A percentile compares a stretch with the other conserved stretches of the same genome.
phyloP scores from a whole-genome alignment of 495 filamentous ascomycete species.

The Aspergillus funiculosus region DNA sequence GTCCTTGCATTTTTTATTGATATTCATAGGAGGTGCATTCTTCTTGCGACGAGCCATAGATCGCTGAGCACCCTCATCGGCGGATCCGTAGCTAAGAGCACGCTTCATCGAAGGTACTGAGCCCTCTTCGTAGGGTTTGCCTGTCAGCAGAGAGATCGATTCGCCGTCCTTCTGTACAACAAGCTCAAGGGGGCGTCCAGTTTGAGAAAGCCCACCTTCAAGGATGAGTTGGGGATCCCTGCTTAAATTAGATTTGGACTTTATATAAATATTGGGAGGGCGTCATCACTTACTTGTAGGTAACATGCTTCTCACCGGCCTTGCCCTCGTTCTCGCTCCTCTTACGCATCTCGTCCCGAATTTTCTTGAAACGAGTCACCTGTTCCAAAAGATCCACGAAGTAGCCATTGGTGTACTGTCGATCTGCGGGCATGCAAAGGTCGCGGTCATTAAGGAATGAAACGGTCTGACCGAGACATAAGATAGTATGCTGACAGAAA shows the following conservation, averaged over 20 bases:
- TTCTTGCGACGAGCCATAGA: conserved; percentile 91
- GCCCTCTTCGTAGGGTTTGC: conserved; percentile 41
- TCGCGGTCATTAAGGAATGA: conserved; percentile 74
- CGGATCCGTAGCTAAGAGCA: conserved; percentile 49
- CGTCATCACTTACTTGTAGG: conserved; percentile 38
- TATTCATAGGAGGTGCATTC: conserved; percentile 63
- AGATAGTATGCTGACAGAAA: conserved; percentile 83
- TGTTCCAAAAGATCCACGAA: conserved; percentile 91
- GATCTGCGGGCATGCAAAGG: conserved; percentile 70
- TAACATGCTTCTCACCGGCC: conserved; percentile 25
- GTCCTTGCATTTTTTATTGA: conserved; percentile 66
- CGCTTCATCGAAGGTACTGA: conserved; percentile 53
- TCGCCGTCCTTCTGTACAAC: conserved; percentile 74
- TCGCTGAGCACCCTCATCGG: conserved; percentile 67
- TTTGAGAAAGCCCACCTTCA: conserved; percentile 68
- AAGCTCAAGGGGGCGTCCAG: conserved; percentile 71
- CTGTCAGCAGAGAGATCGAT: conserved; percentile 65
- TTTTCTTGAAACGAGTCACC: conserved; percentile 64
- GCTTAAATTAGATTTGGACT: conserved; percentile 26
- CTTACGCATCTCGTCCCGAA: conserved; percentile 50
- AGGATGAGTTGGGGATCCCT: conserved; percentile 61
- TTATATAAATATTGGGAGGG: not conserved
- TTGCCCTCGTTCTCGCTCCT: conserved; percentile 15
- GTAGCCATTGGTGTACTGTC: conserved; percentile 85
- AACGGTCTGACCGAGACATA: conserved; percentile 76